Base-by-base conservation (phyloP, 2,329 filamentous ascomycete genomes). In the Aphanoascus verrucosus region DNA sequence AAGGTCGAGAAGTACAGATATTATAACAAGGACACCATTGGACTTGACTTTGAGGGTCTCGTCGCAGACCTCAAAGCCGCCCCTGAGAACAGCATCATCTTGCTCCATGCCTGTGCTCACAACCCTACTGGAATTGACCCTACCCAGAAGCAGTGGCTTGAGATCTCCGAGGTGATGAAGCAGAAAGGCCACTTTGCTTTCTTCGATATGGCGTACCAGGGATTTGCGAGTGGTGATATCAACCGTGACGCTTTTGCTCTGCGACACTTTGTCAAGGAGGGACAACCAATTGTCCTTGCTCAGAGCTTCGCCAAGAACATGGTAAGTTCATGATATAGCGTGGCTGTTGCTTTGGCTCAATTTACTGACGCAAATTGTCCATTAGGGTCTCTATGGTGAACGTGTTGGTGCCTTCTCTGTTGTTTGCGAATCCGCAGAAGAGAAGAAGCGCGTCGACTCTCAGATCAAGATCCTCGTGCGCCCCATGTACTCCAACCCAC, bases 281-380 rank as follows among this genome's bases (percentile, higher is more conserved):
- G 91, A 64, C 89, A 95, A 77, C 82, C 88, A 68, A 82, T 93
- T 68, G 84, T 83, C 67, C 82, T 97, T 59, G 85, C 86, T 65
- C 91, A 97, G 77, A 93, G 86, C 52, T 97, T 97, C 72, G 91
- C 91, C 70, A 97, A 97, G 85, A 98, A 98, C 82, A 97, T 98
- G 91, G 84, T 87, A 72, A 61, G 76, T 60, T 46, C 43, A 12
- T 40, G 19, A 9, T 15, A 40, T 19, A 17, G 6, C 19, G 2
- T 12, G 7, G 23, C 4, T 43, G n/a, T 51, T 7, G 35, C 28
- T 50, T 32, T 17, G n/a, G n/a, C n/a, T 12, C 5, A 31, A 34
- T 42, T 31, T 42, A 28, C 41, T 52, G 38, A 19, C 14, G n/a
- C n/a, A 11, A 20, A 12, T 3, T 41, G 20, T 47, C 14, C 32